These are phyloP conservation scores for Solanum verrucosum DNA, from an alignment of 257 asterid genomes.

Conservation along the genomic window DNA sequence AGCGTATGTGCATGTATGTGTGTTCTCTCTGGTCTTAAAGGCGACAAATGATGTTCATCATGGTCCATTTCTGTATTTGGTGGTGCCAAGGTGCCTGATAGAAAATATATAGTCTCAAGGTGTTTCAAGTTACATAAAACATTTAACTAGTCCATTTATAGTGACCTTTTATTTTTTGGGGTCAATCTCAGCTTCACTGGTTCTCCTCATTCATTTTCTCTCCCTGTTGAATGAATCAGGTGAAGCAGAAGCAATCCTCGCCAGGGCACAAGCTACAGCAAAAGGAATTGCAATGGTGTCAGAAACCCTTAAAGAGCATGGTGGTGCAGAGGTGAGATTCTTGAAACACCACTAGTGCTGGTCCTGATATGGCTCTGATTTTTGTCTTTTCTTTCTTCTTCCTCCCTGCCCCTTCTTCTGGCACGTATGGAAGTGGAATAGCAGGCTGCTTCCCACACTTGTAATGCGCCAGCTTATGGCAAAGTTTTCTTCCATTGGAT, in stretches of 20 bases:
- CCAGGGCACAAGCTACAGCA: slow-evolving; percentile 74
- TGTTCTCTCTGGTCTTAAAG: not conserved
- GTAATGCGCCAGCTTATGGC: not conserved
- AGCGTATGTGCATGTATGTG: not conserved
- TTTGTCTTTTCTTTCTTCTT: not conserved
- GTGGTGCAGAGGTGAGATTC: slow-evolving; percentile 71
- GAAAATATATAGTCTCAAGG: not conserved
- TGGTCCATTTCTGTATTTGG: not conserved
- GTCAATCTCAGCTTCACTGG: not conserved
- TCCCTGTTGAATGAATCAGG: slow-evolving; percentile 29
- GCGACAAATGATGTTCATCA: not conserved
- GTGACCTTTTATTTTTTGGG: not conserved
- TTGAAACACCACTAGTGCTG: not conserved
- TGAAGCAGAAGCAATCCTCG: slow-evolving; percentile 92
- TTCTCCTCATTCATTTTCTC: not conserved
- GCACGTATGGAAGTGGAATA: not conserved
- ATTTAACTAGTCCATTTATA: not conserved
- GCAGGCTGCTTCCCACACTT: not conserved
- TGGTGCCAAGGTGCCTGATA: not conserved
- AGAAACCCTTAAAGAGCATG: slow-evolving; percentile 44
- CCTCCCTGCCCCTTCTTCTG: not conserved
- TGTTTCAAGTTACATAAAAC: not conserved
- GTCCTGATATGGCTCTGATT: not conserved
- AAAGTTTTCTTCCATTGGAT: not conserved
- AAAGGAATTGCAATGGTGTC: slow-evolving; percentile 73